phyloP scores from a whole-genome alignment of 805 yeast species.

The Huiozyma naganishii region DNA sequence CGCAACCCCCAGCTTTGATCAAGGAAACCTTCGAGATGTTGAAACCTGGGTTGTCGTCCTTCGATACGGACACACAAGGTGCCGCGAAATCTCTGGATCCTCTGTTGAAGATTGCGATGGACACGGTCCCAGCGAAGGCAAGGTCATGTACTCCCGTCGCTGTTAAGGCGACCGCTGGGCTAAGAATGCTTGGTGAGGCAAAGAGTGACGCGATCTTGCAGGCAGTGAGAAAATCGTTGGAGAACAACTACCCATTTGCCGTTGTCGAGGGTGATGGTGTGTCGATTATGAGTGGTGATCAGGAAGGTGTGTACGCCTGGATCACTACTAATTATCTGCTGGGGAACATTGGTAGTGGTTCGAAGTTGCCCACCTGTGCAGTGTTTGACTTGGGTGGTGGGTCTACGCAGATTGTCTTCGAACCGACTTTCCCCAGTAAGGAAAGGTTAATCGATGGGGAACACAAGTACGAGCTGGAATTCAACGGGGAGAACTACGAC shows the following conservation, averaged over 20 bases:
- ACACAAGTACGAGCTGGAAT: slow-evolving; percentile 67
- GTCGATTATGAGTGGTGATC: slow-evolving; percentile 89
- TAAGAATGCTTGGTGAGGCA: slow-evolving; percentile 71
- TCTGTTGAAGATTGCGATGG: slow-evolving; percentile 63
- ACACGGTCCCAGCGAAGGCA: slow-evolving; percentile 60
- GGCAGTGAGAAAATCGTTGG: slow-evolving; percentile 69
- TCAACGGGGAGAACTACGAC: slow-evolving; percentile 71
- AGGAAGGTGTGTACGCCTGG: slow-evolving; percentile 99
- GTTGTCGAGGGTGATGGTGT: slow-evolving; percentile 82
- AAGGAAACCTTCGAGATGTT: slow-evolving; percentile 79
- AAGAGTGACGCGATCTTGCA: slow-evolving; percentile 60
- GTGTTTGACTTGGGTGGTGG: slow-evolving; percentile 98
- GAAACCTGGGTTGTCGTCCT: slow-evolving; percentile 85
- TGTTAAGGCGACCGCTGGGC: slow-evolving; percentile 96
- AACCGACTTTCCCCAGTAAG: slow-evolving; percentile 62
- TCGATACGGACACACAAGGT: slow-evolving; percentile 63
- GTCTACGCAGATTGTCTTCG: slow-evolving; percentile 96
- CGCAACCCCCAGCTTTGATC: slow-evolving; percentile 69
- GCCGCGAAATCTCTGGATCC: slow-evolving; percentile 91
- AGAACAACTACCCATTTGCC: slow-evolving; percentile 79
- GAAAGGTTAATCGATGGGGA: slow-evolving; percentile 75
- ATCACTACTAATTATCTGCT: slow-evolving; percentile 86
- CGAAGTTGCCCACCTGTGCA: slow-evolving; percentile 80
- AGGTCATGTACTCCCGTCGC: slow-evolving; percentile 87
- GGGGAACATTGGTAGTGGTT: slow-evolving; percentile 79